Percentiles rank a stretch among this genome's conserved stretches.
Conservation (phyloP, 345 rosid species). For the Zanthoxylum bungeanum region DNA sequence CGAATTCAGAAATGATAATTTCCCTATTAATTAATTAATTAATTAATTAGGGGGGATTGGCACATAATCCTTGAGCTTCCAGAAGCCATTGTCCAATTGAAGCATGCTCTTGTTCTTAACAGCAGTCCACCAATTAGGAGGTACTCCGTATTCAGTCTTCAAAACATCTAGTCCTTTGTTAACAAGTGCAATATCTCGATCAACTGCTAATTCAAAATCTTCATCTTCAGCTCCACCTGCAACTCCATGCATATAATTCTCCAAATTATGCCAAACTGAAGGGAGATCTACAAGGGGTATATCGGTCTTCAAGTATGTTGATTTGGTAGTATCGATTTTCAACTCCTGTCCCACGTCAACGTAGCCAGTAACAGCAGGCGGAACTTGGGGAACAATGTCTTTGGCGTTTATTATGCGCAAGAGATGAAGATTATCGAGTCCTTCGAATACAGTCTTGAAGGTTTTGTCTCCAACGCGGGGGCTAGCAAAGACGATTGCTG, state of each 20-base stretch:
- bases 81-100: neutral
- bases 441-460: neutral
- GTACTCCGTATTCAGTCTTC: neutral
- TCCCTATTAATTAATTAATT: no score
- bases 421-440: neutral
- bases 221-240: neutral
- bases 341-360: neutral
- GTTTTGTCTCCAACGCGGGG: neutral
- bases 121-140: neutral
- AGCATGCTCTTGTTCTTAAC: neutral
- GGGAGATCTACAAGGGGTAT: neutral
- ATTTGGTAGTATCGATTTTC: neutral
- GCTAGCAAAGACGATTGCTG: neutral
- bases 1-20: no score
- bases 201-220: neutral
- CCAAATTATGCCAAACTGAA: neutral
- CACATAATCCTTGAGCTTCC: neutral
- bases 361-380: neutral
- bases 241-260: neutral
- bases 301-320: neutral
- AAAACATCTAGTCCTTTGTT: neutral
- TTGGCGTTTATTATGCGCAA: neutral
- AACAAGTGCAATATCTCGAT: neutral
- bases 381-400: neutral
- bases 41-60: neutral